Base-by-base conservation (phyloP, 2,329 filamentous ascomycete genomes). In the Onygenales sp. region DNA sequence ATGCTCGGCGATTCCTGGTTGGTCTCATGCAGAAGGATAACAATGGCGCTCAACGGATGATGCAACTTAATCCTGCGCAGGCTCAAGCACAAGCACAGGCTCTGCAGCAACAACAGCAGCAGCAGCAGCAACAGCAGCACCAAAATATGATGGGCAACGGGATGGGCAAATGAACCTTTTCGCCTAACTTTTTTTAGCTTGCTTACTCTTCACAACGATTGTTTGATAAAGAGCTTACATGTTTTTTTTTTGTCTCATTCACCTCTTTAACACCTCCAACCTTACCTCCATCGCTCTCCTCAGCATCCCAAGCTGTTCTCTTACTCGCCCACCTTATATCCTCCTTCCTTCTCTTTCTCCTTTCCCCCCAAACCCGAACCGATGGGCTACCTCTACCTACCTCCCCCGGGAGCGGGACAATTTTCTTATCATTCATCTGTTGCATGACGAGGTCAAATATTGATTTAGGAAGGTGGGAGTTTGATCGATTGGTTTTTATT, bases 121-220 rank as follows among this genome's bases (percentile, higher is more conserved):
- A 70, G 55, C 70, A 68, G 17, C 56, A 58, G 49, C 68, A 70
- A 49, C 69, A 69, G 54, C 67, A 68, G 55, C 66, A 69, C 32
- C 67, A 70, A 54, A 69, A 65, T 44, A 70, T 71, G 66, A 71
- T 72, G 69, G 66, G 69, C 39, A 70, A 69, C 54, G 67, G 65
- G 31, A 67, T 68, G 63, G 67, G 66, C 4, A 69, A 66, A 51
- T 69, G 59, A 61, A 51, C 21, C 21, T 37, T 10, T 17, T 6
- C 36, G 40, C 17, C 49, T 14, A 47, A 39, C 51, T 47, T 54
- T 43, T 51, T 47, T 48, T 39, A 39, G 11, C 39, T 33, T 48
- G 33, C 51, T 57, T 48, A 42, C 48, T 32, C 39, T 54, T 48
- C 49, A 53, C n/a, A 52, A 58, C 50, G 40, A 49, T 39, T 51